Percentiles rank a stretch among this genome's conserved stretches.
These are phyloP conservation scores for Leishmania mexicana DNA, from an alignment of 208 protist species.

Conservation along the genomic window DNA sequence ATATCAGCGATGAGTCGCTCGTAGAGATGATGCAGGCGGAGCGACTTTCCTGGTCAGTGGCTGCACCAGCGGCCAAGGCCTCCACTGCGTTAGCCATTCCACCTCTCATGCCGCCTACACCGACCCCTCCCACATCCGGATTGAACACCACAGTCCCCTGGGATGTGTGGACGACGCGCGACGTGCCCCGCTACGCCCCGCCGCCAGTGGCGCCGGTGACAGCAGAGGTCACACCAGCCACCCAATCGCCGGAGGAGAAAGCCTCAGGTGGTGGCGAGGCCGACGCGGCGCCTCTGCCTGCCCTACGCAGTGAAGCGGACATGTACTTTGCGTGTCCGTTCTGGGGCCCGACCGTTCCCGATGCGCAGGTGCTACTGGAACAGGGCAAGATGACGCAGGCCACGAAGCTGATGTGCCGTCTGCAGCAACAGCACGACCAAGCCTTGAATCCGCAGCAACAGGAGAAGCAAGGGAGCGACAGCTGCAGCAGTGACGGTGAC, in stretches of 20 bases:
- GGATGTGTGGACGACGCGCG: constrained; percentile 45
- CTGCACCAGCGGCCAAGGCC: constrained; percentile 1
- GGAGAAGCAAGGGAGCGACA: not conserved
- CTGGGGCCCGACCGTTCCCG: constrained; percentile 36
- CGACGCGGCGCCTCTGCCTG: not conserved
- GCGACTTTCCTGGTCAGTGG: constrained; percentile 31
- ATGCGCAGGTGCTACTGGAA: constrained; percentile 45
- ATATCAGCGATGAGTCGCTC: constrained; percentile 47
- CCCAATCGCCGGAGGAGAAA: not conserved
- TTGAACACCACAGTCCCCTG: constrained; percentile 46
- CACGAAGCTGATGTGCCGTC: constrained; percentile 28
- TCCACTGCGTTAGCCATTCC: not conserved
- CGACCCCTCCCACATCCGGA: constrained; percentile 38
- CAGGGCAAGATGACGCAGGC: constrained; percentile 47
- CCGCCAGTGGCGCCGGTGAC: constrained; percentile 4
- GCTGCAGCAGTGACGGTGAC: not conserved
- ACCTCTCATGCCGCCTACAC: constrained; percentile 52
- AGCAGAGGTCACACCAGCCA: not conserved
- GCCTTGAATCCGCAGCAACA: not conserved
- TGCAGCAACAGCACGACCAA: constrained; percentile 8
- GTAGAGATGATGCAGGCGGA: constrained; percentile 40
- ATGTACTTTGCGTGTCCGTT: constrained; percentile 49
- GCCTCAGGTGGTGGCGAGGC: not conserved
- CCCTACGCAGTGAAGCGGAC: constrained; percentile 20
- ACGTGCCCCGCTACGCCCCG: constrained; percentile 25